Conservation (phyloP, 1,284 basidiomycete genomes). For the Fistulinella staudtii region DNA sequence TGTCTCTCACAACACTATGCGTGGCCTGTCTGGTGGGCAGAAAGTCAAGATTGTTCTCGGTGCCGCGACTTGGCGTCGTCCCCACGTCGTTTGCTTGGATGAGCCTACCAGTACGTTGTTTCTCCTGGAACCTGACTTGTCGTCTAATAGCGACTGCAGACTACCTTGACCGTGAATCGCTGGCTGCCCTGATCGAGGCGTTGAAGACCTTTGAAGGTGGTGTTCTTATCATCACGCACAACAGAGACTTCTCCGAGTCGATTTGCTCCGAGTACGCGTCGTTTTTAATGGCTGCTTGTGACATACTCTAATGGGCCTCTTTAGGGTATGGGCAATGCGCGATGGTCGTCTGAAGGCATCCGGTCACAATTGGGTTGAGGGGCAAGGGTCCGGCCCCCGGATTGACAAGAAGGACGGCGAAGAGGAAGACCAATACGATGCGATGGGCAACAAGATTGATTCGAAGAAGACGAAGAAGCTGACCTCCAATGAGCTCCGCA, state of each 20-base stretch:
- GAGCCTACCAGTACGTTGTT: conserved; percentile 82
- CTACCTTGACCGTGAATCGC: conserved; percentile 97
- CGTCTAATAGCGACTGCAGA: conserved; percentile 42
- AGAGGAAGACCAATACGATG: conserved; percentile 88
- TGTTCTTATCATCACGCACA: conserved; percentile 96
- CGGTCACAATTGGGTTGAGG: conserved; percentile 98
- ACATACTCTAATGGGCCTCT: conserved; percentile 1
- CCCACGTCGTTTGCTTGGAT: conserved; percentile 96
- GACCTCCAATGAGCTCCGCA: conserved; percentile 76
- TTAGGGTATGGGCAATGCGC: conserved; percentile 89
- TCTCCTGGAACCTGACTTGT: not conserved
- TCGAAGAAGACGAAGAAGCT: conserved; percentile 83
- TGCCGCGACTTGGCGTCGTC: conserved; percentile 97
- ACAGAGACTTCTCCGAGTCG: conserved; percentile 96
- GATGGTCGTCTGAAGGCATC: conserved; percentile 91
- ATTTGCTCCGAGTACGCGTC: conserved; percentile 68
- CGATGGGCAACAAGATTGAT: conserved; percentile 95
- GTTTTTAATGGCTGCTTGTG: conserved; percentile 27
- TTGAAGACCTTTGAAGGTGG: conserved; percentile 96
- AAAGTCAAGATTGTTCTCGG: conserved; percentile 99
- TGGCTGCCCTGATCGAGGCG: conserved; percentile 93
- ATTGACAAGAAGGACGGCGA: conserved; percentile 89
- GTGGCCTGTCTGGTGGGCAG: conserved; percentile 98
- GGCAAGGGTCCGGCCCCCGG: conserved; percentile 86
- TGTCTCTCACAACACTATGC: conserved; percentile 95